Evolutionary conservation across 306 rosid genomes (phyloP).

Genomic region (Trifolium fragiferum): DNA sequence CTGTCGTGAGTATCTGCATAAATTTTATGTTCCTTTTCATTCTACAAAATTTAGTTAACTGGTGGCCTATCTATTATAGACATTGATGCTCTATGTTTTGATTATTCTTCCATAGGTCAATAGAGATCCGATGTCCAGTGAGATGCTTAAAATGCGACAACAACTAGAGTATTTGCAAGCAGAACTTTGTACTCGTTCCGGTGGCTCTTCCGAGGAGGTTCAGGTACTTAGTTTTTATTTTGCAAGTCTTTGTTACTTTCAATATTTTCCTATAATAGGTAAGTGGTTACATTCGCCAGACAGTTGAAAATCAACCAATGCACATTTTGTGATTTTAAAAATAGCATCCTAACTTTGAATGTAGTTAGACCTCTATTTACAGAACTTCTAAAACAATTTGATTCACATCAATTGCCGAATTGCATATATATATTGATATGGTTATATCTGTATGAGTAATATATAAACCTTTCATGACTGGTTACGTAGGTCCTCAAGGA

Average conservation of each 20-base stretch:
- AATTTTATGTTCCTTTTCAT: conserved; percentile 25
- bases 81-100: conserved; percentile 38
- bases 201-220: conserved; percentile 84
- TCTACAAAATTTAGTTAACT: conserved; percentile 32
- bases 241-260: conserved; percentile 30
- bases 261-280: conserved; percentile 17
- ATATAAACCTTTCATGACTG: conserved; percentile 36
- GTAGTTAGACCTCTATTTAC: background rate
- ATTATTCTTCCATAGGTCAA: conserved; percentile 65
- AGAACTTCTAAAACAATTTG: conserved; percentile 7
- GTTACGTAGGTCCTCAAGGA: conserved; percentile 81
- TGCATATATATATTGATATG: background rate
- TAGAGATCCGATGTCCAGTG: conserved; percentile 92
- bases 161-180: conserved; percentile 90
- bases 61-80: conserved; percentile 24
- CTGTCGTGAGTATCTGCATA: conserved; percentile 68
- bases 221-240: conserved; percentile 60
- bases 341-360: conserved; percentile 11
- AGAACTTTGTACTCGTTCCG: conserved; percentile 92
- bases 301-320: conserved; percentile 25
- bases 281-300: conserved; percentile 15
- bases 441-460: conserved; percentile 13
- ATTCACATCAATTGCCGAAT: conserved; percentile 12
- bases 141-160: conserved; percentile 97
- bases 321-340: conserved; percentile 16